Evolutionary conservation across 352 stramenopile genomes (phyloP), one percentile per base, ranked within the genome.

Genomic region (Lagenidium giganteum): DNA sequence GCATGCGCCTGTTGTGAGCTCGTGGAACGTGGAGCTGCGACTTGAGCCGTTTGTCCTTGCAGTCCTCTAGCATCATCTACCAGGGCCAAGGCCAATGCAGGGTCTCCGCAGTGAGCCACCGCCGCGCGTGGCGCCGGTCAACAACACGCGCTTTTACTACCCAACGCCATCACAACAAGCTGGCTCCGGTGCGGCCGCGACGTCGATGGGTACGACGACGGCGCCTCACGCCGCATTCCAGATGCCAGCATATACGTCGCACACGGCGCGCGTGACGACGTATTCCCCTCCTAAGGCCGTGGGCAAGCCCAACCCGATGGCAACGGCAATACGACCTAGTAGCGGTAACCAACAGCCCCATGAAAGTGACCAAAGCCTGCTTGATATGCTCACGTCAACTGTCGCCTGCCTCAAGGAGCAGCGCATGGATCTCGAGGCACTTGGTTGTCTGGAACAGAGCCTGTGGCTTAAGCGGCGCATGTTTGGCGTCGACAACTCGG

Each of bases 391-490:
- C 20, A 70, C 29, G 13, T 83, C 73, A 22, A 91, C 76, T 3
- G 68, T 83, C 2, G 66, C 58, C 30, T 85, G 70, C 37, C 59
- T 91, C 18, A 72, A 82, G 32, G 57, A 87, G 16, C 87, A 89
- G 43, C 52, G 76, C 20, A 84, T 92, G 69, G 67, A 89, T 39
- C 28, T 89, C 14, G 72, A 92, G 46, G 79, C 79, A 11, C 50
- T 92, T 12, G 71, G 72, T 3, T 87, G 76, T 43, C 35, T 89
- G 16, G 79, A 92, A 43, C 79, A 92, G 33, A 75, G 61, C 26
- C 55, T 89, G 5, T 87, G 73, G 71, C 60, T 92, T 4, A 82
- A 89, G 47, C 67, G 73, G 3, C 69, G 75, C 7, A 87, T 92
- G 72, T 83, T 89, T 37, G 79, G 79, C 3, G 51, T 78, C 22